These are phyloP conservation scores for Populus alba DNA, from an alignment of 345 rosid species.

Conservation along the genomic window DNA sequence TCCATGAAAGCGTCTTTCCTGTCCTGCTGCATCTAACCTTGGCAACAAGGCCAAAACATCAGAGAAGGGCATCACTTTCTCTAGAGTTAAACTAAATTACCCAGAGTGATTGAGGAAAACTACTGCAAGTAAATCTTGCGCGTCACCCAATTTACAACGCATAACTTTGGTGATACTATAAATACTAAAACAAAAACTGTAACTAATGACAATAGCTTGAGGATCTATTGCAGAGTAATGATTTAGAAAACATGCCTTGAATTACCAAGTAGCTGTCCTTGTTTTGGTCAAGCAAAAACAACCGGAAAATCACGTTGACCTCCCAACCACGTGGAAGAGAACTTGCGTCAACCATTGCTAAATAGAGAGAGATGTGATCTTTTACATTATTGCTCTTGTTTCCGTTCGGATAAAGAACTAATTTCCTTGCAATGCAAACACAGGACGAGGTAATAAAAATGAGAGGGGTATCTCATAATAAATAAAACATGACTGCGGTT, in stretches of 20 bases:
- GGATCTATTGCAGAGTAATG: too few relatives aligned
- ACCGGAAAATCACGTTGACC: constrained; percentile 40
- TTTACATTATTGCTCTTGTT: constrained; percentile 52
- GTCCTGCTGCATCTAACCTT: constrained; percentile 29
- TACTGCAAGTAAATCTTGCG: neutral
- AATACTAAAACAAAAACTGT: too few relatives aligned
- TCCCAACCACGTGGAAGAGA: constrained; percentile 50
- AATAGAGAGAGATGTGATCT: constrained; percentile 52
- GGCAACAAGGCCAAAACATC: neutral
- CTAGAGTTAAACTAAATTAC: too few relatives aligned
- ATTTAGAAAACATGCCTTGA: constrained; percentile 28
- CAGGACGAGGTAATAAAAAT: neutral
- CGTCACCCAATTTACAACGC: too few relatives aligned
- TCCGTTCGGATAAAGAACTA: constrained; percentile 61
- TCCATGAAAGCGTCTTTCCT: constrained; percentile 34
- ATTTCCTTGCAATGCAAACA: constrained; percentile 39
- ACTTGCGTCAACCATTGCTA: constrained; percentile 43
- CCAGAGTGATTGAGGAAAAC: too few relatives aligned
- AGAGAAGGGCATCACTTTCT: neutral
- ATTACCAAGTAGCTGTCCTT: constrained; percentile 27
- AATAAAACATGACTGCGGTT: neutral
- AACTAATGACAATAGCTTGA: too few relatives aligned
- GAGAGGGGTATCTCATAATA: neutral
- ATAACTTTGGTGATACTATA: too few relatives aligned
- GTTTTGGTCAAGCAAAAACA: constrained; percentile 51